Conservation (phyloP, 768 basidiomycete genomes). For the Podaxis sp. region DNA sequence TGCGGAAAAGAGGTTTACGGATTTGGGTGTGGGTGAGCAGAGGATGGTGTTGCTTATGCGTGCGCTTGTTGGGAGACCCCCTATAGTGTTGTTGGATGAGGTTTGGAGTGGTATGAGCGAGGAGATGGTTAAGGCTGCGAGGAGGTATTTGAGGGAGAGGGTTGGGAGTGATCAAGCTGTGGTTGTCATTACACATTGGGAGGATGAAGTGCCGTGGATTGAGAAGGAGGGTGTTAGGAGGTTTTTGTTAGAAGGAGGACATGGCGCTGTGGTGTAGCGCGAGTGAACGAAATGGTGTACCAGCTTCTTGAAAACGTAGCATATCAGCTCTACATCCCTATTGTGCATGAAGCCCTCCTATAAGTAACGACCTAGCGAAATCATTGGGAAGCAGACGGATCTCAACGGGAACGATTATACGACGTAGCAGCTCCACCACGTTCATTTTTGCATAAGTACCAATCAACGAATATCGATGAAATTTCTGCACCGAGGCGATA, state of each 20-base stretch:
- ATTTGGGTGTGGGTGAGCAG: conserved; percentile 74
- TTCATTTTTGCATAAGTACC: no score
- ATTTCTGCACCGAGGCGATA: no score
- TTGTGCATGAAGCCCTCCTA: no score
- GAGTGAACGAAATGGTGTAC: no score
- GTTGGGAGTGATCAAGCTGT: conserved; percentile 66
- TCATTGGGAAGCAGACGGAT: no score
- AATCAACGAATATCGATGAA: no score
- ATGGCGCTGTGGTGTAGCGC: conserved; percentile 15
- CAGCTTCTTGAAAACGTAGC: no score
- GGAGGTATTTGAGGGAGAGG: conserved; percentile 57
- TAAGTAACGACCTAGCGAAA: no score
- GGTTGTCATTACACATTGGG: conserved; percentile 88
- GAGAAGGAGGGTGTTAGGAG: conserved; percentile 48
- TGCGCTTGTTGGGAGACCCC: conserved; percentile 74
- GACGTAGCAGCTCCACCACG: no score
- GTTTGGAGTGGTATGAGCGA: conserved; percentile 93
- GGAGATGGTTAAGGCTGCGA: conserved; percentile 65
- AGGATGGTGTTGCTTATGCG: conserved; percentile 81
- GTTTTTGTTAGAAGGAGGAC: conserved; percentile 33
- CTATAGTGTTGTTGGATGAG: conserved; percentile 85
- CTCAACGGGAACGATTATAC: no score
- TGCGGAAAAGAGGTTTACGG: conserved; percentile 53
- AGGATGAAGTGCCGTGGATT: conserved; percentile 88
- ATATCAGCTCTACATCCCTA: no score